These are phyloP conservation scores for Naganishia friedmannii DNA, from an alignment of 768 basidiomycete genomes.

Conservation along the genomic window DNA sequence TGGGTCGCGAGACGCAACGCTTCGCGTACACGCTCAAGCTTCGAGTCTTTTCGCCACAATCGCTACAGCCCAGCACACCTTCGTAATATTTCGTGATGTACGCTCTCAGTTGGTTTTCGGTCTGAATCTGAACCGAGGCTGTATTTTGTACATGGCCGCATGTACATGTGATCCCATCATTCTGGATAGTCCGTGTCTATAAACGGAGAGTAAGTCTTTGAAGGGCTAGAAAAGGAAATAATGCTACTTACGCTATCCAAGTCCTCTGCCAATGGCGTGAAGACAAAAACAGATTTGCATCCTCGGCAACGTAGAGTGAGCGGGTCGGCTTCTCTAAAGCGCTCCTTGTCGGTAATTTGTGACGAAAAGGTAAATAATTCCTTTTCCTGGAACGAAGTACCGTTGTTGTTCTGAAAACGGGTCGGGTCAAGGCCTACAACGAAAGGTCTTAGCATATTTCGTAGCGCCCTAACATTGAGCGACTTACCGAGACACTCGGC, in stretches of 20 bases:
- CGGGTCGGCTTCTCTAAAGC: constrained; percentile 72
- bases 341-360: constrained; percentile 78
- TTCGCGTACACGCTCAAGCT: constrained; percentile 91
- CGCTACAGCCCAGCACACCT: constrained; percentile 82
- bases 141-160: constrained; percentile 61
- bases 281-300: constrained; percentile 59
- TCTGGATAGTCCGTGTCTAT: constrained; percentile 66
- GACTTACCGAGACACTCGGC: constrained; percentile 90
- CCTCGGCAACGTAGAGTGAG: constrained; percentile 73
- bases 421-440: constrained; percentile 50
- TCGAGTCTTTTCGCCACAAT: constrained; percentile 81
- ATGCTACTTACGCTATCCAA: constrained; percentile 19
- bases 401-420: constrained; percentile 42
- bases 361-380: constrained; percentile 79
- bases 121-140: constrained; percentile 73
- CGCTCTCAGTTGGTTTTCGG: constrained; percentile 78
- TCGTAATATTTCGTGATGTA: constrained; percentile 81
- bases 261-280: constrained; percentile 37
- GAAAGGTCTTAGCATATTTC: background rate
- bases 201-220: background rate
- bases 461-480: background rate
- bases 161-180: constrained; percentile 67
- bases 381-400: constrained; percentile 58
- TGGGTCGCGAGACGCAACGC: constrained; percentile 64
- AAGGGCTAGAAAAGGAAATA: background rate